phyloP scores from a whole-genome alignment of 1,284 basidiomycete genomes.

The Boletus austroedulis region DNA sequence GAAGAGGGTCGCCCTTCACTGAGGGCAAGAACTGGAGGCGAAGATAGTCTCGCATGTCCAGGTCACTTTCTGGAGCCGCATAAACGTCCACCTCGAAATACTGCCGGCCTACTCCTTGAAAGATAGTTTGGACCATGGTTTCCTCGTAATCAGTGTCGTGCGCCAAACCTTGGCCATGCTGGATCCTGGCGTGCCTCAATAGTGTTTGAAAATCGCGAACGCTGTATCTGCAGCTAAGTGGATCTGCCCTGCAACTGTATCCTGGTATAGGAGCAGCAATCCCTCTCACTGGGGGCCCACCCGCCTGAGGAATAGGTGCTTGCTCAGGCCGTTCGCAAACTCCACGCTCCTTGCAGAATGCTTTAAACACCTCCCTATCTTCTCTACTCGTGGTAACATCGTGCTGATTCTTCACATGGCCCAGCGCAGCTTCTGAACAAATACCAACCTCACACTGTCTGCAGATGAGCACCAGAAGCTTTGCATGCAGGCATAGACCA shows the following conservation, averaged over 20 bases:
- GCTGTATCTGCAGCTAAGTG: constrained; percentile 6
- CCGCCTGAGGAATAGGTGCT: constrained; percentile 1
- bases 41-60: not conserved
- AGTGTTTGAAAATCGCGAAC: constrained; percentile 2
- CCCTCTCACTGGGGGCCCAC: constrained; percentile 5
- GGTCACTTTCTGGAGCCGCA: no score
- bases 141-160: not conserved
- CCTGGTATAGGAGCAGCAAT: constrained; percentile 1
- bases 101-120: not conserved
- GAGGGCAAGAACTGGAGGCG: constrained; percentile 8
- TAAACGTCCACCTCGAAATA: constrained; percentile 10
- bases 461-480: constrained; percentile 9
- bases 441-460: not conserved
- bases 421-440: not conserved
- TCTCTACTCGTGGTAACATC: not conserved
- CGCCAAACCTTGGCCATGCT: not conserved
- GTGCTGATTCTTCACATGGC: constrained; percentile 8
- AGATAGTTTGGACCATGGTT: constrained; percentile 7
- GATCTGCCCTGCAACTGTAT: constrained; percentile 8
- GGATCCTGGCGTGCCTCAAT: not conserved
- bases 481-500: not conserved
- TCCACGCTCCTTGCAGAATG: not conserved
- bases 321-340: not conserved
- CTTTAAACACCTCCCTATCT: not conserved
- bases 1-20: no score